These are phyloP conservation scores for Rusavskia elegans DNA, from an alignment of 495 filamentous ascomycete species.

Conservation along the genomic window DNA sequence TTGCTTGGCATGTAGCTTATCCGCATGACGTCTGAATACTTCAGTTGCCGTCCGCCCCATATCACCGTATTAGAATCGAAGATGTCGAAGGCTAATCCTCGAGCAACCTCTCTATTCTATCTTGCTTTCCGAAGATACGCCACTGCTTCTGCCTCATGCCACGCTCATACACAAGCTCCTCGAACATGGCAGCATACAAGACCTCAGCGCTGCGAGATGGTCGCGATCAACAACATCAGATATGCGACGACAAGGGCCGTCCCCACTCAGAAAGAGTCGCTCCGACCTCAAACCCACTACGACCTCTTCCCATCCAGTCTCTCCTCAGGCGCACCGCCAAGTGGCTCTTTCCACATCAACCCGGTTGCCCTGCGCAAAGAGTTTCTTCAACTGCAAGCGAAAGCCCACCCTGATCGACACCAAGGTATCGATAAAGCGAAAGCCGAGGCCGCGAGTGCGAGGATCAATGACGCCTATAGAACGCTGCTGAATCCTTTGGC, in stretches of 20 bases:
- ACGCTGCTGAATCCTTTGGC: conserved; percentile 61
- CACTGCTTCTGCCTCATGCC: neutral
- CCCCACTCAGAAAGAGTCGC: neutral
- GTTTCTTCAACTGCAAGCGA: conserved; percentile 68
- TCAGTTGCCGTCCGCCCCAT: neutral
- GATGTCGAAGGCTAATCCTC: neutral
- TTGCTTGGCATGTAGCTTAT: neutral
- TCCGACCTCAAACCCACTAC: conserved; percentile 43
- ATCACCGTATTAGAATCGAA: neutral
- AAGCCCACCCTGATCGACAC: conserved; percentile 72
- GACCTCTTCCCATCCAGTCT: conserved; percentile 74
- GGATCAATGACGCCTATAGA: conserved; percentile 79
- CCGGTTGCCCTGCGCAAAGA: conserved; percentile 51
- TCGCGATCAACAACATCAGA: neutral
- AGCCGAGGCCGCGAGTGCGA: conserved; percentile 57
- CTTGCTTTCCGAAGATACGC: neutral
- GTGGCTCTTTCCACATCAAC: conserved; percentile 60
- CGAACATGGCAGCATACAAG: neutral
- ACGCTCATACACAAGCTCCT: neutral
- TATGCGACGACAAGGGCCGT: neutral
- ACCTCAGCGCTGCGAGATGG: neutral
- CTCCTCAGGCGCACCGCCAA: conserved; percentile 64
- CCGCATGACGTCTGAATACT: neutral
- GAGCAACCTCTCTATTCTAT: neutral
- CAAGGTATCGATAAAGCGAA: conserved; percentile 35